These are phyloP conservation scores for Magnusiomyces starmeri DNA, from an alignment of 1,139 yeast genomes.

Conservation along the genomic window DNA sequence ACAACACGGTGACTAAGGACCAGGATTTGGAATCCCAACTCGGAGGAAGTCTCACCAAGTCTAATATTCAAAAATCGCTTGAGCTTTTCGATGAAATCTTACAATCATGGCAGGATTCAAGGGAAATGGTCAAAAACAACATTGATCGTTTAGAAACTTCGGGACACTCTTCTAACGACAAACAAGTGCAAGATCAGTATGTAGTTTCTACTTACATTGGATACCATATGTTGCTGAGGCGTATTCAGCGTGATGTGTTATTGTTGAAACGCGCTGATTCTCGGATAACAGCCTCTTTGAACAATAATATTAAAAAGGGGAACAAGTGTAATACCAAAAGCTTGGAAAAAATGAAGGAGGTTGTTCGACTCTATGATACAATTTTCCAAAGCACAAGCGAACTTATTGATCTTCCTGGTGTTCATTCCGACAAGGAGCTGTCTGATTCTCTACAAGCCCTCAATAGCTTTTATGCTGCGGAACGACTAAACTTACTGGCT, in stretches of 20 bases:
- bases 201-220: constrained; percentile 67
- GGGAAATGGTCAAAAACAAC: constrained; percentile 45
- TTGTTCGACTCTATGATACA: constrained; percentile 44
- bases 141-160: constrained; percentile 41
- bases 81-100: constrained; percentile 41
- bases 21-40: constrained; percentile 18
- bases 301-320: constrained; percentile 19
- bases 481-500: constrained; percentile 43
- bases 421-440: constrained; percentile 72
- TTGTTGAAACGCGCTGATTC: constrained; percentile 32
- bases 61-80: constrained; percentile 29
- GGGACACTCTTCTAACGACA: constrained; percentile 37
- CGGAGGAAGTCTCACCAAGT: not conserved
- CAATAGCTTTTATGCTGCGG: constrained; percentile 41
- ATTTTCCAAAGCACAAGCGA: constrained; percentile 47
- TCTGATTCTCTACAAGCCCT: constrained; percentile 46
- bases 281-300: constrained; percentile 28
- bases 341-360: constrained; percentile 39
- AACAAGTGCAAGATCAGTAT: constrained; percentile 63
- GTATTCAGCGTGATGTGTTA: constrained; percentile 63
- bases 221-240: constrained; percentile 57
- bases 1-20: constrained; percentile 29
- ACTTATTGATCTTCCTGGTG: constrained; percentile 80
- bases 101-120: constrained; percentile 50
- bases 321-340: constrained; percentile 21